Evolutionary conservation across 345 rosid species (phyloP), one percentile per base, ranked within the genome.

Genomic region (Balakata baccata): DNA sequence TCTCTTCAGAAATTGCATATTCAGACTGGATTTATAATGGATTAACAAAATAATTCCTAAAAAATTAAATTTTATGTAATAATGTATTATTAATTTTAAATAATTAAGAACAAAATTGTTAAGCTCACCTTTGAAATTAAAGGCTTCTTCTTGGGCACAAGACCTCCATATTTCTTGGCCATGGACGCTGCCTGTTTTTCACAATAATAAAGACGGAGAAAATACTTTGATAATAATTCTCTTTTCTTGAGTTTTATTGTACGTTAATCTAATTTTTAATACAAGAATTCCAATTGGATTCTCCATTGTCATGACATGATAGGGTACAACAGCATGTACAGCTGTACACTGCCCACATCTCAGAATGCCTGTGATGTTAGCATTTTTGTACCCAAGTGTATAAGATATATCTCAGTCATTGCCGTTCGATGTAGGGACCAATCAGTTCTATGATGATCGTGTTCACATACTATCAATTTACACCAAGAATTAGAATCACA

Each of bases 91-190:
- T 29, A 29, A 29, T 29, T 29, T 29, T 29, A 2, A 29, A 29
- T 29, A 1, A 29, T 29, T 29, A 29, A 1, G 34, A 29, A 29
- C 34, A 7, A 50, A 69, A 37, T n/a, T 5, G 8, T 9, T 6
- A 8, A n/a, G n/a, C 49, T 78, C 57, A 84, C 94, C 88, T 86
- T 82, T 50, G 90, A 84, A 73, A 90, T 90, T 34, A 93, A 84
- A 8, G 97, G 98, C 77, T 87, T 93, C 86, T 93, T 93, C 85
- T 85, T 93, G 25, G 96, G 95, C n/a, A 65, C 85, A 22, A 93
- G 84, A 16, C 89, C 97, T 73, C 90, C 94, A 4, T 93, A 93
- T 56, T 89, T 93, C 63, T 83, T 85, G 57, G 53, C 82, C 73
- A 41, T 17, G 3, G 81, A 38, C 0, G 80, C 14, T 46, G 10